Base-by-base conservation (phyloP, 768 basidiomycete species). In the Artomyces pyxidatus region DNA sequence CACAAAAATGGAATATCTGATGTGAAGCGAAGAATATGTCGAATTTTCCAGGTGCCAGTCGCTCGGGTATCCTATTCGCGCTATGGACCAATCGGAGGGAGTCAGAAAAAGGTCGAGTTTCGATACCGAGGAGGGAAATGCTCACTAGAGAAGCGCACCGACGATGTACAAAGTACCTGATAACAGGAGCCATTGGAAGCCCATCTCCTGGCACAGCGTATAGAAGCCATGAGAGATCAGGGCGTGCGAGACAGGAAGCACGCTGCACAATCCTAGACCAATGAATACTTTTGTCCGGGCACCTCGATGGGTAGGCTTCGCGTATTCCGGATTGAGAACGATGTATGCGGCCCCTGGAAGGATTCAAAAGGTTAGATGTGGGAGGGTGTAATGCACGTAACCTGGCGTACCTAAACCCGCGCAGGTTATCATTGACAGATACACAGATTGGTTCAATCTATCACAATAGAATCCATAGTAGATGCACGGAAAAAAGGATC, bases 1-100 rank as follows among this genome's bases (percentile, higher is more conserved):
- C 90, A 58, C 77, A 81, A 52, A 82, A 63, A 61, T 94, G 93
- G 65, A 96, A 94, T 58, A 95, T 85, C 65, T 94, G 88, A 69
- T 95, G 92, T 17, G 86, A 90, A 0, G 86, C 76, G 48, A 82
- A 75, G 58, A 88, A 76, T 59, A 76, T 74, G 67, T 93, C 90
- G 66, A 92, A 92, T 54, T 66, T 76, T 30, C 90, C 89, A 5
- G 88, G 88, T 6, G 72, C 68, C 52, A 82, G 67, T 32, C 80
- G 72, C 59, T 94, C 91, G 38, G 90, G 91, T 48, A 90, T 74
- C 43, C 89, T 78, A 61, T 84, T 83, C 42, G 89, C 89, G 67
- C 91, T 94, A 65, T 21, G 61, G n/a, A n/a, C n/a, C n/a, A n/a
- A n/a, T n/a, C n/a, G n/a, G n/a, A n/a, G n/a, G n/a, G n/a, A n/a